Conservation (phyloP, 768 basidiomycete genomes). For the Grammothele lineata region DNA sequence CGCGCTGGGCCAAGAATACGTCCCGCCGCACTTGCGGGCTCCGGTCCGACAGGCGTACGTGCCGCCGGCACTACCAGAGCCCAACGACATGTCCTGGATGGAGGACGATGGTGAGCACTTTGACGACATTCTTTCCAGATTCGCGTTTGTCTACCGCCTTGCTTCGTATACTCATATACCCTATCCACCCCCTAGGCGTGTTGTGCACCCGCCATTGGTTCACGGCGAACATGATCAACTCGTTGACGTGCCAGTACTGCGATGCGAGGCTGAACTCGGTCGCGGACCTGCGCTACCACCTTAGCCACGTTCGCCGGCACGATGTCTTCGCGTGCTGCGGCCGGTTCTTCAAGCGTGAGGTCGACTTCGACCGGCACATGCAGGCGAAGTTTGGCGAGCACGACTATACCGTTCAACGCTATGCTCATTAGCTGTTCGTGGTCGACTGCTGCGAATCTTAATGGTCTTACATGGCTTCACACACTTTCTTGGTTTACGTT, state of each 20-base stretch:
- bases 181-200: constrained; percentile 2
- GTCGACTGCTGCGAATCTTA: no score
- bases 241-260: constrained; percentile 25
- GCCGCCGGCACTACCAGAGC: background rate
- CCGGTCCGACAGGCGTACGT: no score
- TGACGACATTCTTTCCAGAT: background rate
- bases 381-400: constrained; percentile 2
- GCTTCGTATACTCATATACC: no score
- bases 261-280: constrained; percentile 19
- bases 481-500: no score
- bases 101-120: constrained; percentile 14
- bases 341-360: constrained; percentile 23
- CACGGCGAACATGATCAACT: constrained; percentile 21
- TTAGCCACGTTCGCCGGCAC: constrained; percentile 18
- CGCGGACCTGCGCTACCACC: constrained; percentile 24
- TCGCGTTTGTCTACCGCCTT: no score
- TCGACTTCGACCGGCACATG: constrained; percentile 19
- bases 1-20: no score
- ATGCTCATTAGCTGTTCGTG: no score
- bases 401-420: background rate
- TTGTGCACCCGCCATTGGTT: constrained; percentile 19
- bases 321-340: constrained; percentile 26
- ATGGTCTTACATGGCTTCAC: no score
- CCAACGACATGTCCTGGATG: constrained; percentile 19
- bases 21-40: no score